phyloP scores from a whole-genome alignment of 2,329 filamentous ascomycete species.

The Pseudogymnoascus sp. region DNA sequence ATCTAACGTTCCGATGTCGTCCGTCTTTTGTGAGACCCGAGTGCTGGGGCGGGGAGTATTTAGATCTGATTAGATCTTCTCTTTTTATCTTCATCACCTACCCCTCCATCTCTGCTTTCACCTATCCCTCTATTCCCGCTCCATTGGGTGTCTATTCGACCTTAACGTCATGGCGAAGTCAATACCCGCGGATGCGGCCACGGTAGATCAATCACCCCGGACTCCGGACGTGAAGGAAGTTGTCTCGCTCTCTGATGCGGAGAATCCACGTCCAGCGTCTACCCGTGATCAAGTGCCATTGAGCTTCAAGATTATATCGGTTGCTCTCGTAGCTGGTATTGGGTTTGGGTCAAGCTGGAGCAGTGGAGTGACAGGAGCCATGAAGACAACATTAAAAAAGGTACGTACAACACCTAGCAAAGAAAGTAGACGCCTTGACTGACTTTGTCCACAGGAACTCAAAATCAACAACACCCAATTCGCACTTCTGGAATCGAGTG shows the following conservation, averaged over 20 bases:
- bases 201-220: neutral
- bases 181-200: neutral
- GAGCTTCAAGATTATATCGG: constrained; percentile 32
- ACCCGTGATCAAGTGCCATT: constrained; percentile 16
- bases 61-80: neutral
- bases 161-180: neutral
- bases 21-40: neutral
- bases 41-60: neutral
- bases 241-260: neutral
- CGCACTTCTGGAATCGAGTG: constrained; percentile 48
- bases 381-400: constrained; percentile 55
- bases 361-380: constrained; percentile 49
- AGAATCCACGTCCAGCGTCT: neutral
- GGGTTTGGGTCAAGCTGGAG: constrained; percentile 54
- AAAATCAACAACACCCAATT: constrained; percentile 52
- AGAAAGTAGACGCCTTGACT: constrained; percentile 1
- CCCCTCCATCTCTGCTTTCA: neutral
- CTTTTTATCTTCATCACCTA: neutral
- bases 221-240: neutral
- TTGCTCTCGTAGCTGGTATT: constrained; percentile 43
- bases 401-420: neutral
- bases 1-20: neutral
- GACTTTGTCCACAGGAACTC: constrained; percentile 32
- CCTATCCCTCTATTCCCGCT: neutral
- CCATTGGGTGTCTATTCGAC: neutral